These are phyloP conservation scores for Zoysia japonica DNA, from an alignment of 176 grass and related monocot species.

Conservation along the genomic window DNA sequence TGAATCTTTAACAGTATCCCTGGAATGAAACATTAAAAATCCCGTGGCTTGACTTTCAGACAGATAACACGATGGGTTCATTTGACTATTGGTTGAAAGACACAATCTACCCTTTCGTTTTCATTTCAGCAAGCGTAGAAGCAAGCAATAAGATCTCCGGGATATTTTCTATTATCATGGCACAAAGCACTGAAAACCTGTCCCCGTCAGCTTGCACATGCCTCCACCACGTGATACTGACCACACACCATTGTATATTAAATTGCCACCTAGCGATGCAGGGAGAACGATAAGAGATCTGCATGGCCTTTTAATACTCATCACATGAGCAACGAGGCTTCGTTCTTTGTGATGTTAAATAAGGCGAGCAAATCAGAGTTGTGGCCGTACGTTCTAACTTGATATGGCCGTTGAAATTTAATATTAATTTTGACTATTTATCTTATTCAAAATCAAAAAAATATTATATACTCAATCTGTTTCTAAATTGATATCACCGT, in stretches of 20 bases:
- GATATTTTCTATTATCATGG: not conserved
- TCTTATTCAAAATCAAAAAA: no score
- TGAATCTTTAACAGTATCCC: not conserved
- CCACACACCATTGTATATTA: not conserved
- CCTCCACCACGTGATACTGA: not conserved
- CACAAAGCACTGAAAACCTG: not conserved
- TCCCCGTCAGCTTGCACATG: not conserved
- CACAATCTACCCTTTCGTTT: not conserved
- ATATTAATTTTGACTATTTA: no score
- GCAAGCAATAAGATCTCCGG: not conserved
- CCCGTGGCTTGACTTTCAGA: not conserved
- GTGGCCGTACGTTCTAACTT: no score
- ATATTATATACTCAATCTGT: no score
- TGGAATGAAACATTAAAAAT: not conserved
- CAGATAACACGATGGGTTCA: not conserved
- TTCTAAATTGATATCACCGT: no score
- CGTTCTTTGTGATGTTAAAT: no score
- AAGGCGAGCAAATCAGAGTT: no score
- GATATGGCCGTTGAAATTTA: no score
- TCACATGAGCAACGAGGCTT: no score
- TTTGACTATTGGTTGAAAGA: not conserved
- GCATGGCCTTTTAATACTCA: no score
- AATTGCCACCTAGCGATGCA: not conserved
- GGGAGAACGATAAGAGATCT: no score
- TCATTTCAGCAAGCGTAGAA: not conserved